Conservation (phyloP, 352 stramenopile genomes). For the Globisporangium uncinulatum region DNA sequence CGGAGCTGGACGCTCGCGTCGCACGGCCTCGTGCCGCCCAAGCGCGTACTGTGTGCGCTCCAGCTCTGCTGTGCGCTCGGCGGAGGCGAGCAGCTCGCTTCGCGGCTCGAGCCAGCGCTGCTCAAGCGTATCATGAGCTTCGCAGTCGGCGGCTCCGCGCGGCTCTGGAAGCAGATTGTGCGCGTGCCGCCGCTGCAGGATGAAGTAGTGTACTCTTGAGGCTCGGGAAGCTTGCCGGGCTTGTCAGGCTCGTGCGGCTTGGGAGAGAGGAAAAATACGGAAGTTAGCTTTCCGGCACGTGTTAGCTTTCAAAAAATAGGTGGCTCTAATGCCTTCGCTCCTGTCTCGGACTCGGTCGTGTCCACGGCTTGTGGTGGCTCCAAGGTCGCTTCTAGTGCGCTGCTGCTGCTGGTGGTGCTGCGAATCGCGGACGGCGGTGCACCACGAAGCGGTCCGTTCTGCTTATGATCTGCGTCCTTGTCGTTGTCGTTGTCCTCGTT, state of each 20-base stretch:
- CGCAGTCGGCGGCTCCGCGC: constrained; percentile 48
- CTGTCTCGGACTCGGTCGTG: background rate
- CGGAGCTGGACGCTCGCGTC: constrained; percentile 43
- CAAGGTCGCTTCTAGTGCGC: background rate
- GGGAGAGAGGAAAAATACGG: too few relatives aligned
- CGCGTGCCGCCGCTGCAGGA: constrained; percentile 35
- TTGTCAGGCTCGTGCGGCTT: too few relatives aligned
- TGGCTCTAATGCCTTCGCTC: background rate
- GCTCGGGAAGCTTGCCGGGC: background rate
- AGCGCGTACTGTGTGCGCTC: constrained; percentile 34
- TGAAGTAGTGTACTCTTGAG: constrained; percentile 35
- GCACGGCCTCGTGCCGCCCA: constrained; percentile 25
- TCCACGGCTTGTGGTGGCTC: too few relatives aligned
- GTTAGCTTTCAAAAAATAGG: background rate
- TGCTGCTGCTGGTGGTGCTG: background rate
- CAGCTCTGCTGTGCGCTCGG: constrained; percentile 52
- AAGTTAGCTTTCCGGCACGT: background rate
- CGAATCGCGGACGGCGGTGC: background rate
- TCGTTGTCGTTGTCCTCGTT: background rate
- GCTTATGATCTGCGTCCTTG: background rate
- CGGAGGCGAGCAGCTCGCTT: constrained; percentile 17
- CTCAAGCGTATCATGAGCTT: constrained; percentile 58
- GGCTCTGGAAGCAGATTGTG: constrained; percentile 65
- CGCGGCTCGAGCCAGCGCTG: constrained; percentile 19
- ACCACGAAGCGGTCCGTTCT: too few relatives aligned